Percentiles rank a stretch among this genome's conserved stretches.
Conservation (phyloP, 257 asterid species). For the Lycium barbarum region DNA sequence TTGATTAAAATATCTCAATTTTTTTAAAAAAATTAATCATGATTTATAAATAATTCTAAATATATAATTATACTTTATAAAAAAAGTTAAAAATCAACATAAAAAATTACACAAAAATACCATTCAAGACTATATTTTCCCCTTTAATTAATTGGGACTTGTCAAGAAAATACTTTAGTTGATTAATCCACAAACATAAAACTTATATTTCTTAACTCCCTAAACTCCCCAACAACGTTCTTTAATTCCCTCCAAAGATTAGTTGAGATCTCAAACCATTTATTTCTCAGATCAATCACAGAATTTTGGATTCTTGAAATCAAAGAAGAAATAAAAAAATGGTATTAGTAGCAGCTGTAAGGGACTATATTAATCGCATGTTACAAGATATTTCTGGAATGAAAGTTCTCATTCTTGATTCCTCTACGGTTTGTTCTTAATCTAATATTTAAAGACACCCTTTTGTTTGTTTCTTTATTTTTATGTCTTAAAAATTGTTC, state of each 20-base stretch:
- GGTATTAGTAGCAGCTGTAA: slow-evolving; percentile 72
- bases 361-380: slow-evolving; percentile 91
- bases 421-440: slow-evolving; percentile 62
- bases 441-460: background rate
- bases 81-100: background rate
- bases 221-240: background rate
- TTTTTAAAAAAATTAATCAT: background rate
- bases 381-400: slow-evolving; percentile 93
- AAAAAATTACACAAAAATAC: background rate
- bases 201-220: no score
- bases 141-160: background rate
- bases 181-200: background rate
- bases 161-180: background rate
- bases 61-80: no score
- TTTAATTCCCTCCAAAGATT: slow-evolving; percentile 4
- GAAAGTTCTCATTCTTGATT: slow-evolving; percentile 97
- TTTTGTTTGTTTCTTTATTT: background rate
- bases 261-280: slow-evolving; percentile 11
- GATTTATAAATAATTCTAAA: background rate
- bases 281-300: background rate
- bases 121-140: background rate
- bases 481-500: background rate
- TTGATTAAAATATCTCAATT: background rate
- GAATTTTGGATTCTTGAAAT: background rate
- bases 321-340: slow-evolving; percentile 37